Percentiles rank a stretch among this genome's conserved stretches.
phyloP scores from a whole-genome alignment of 129 eudicot species.

The Artemisia argyi region DNA sequence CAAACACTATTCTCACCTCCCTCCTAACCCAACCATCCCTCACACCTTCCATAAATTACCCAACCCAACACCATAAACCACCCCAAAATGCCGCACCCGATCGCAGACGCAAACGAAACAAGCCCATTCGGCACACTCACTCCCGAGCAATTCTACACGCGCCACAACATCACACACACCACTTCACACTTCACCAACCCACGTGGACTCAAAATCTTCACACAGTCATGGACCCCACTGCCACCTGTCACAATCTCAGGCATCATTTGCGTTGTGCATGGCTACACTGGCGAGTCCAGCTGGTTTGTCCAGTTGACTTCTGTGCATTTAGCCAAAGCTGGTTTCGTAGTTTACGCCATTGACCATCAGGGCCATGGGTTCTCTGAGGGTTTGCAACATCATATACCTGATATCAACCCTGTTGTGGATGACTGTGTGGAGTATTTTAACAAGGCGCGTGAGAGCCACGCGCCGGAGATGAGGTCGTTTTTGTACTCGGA shows the following conservation, averaged over 20 bases:
- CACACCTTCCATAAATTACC: too few relatives aligned
- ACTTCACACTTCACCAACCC: slow-evolving; percentile 63
- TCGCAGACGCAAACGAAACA: slow-evolving; percentile 68
- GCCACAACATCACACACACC: slow-evolving; percentile 63
- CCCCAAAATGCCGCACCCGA: slow-evolving; percentile 58
- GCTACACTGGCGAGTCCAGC: slow-evolving; percentile 94
- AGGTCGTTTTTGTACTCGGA: slow-evolving; percentile 89
- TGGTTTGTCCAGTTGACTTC: slow-evolving; percentile 86
- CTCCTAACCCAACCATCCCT: background rate
- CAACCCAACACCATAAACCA: slow-evolving; percentile 8
- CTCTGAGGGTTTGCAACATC: slow-evolving; percentile 75
- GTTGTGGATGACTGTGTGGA: slow-evolving; percentile 83
- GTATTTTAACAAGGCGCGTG: slow-evolving; percentile 65
- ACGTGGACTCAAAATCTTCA: slow-evolving; percentile 77
- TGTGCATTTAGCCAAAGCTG: slow-evolving; percentile 74
- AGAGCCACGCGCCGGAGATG: slow-evolving; percentile 45
- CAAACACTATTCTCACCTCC: background rate
- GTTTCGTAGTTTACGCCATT: slow-evolving; percentile 89
- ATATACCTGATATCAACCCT: slow-evolving; percentile 74
- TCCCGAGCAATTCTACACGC: slow-evolving; percentile 66
- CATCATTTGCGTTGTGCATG: slow-evolving; percentile 73
- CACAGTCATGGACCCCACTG: slow-evolving; percentile 89
- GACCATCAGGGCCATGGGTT: slow-evolving; percentile 96
- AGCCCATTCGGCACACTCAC: slow-evolving; percentile 71
- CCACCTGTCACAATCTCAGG: slow-evolving; percentile 48